Base-by-base conservation (phyloP, 148 eudicot species). In the Pouteria glomerata region DNA sequence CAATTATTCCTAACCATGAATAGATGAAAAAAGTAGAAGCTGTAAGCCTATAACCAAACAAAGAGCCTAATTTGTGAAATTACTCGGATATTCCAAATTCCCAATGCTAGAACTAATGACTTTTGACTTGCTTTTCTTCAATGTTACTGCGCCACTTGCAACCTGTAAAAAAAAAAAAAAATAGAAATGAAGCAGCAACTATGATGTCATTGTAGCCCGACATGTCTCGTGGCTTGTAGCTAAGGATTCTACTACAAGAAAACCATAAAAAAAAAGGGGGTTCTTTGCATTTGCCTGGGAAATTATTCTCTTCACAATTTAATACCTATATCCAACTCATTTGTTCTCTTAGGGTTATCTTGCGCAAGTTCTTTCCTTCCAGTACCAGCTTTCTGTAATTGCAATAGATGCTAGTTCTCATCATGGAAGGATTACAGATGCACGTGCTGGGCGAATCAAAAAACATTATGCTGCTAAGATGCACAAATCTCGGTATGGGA, bases 351-450 rank as follows among this genome's bases (percentile, higher is more conserved):
- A 93, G 97, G 98, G 98, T 45, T 94, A 94, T 79, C 98, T 94
- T 55, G 82, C 91, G 30, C 96, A 89, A 88, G 97, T 91, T 65
- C 97, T 94, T 76, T 86, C 90, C 75, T 94, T 94, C 77, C 85
- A 94, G 71, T 80, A 85, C 77, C 81, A 80, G 78, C 87, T 84
- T 60, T 74, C 85, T 73, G 97, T 94, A 57, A 79, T 86, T 82
- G 98, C 98, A 48, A 85, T 94, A 74, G 97, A 94, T 76, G 88
- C 95, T 63, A 87, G 90, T 81, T 86, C 85, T 69, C 97, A 91
- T 73, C 97, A 94, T 80, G 97, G 98, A 73, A 82, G 74, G 72
- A 77, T 91, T 69, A 91, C 98, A 55, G 82, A 78, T 55, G 83
- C 79, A 23, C 98, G 98, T 72, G 91, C 95, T 27, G 89, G 87